phyloP scores from a whole-genome alignment of 2,329 filamentous ascomycete genomes.

The Microcera coccophila region DNA sequence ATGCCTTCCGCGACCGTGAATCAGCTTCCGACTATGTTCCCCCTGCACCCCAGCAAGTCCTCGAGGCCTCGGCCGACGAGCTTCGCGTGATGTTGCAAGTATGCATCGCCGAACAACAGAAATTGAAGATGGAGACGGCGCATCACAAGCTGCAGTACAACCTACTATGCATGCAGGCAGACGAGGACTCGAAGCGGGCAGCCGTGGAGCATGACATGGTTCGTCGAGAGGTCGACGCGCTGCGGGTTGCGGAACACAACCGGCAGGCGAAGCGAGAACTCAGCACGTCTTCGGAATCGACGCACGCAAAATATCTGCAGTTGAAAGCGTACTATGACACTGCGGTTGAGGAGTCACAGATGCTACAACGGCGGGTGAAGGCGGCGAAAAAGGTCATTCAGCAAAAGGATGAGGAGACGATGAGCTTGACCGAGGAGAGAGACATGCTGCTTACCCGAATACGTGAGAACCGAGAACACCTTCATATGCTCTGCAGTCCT shows the following conservation, averaged over 20 bases:
- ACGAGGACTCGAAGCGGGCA: slow-evolving; percentile 79
- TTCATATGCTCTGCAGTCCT: slow-evolving; percentile 73
- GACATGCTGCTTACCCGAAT: slow-evolving; percentile 77
- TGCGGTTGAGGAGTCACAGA: slow-evolving; percentile 61
- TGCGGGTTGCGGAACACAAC: slow-evolving; percentile 69
- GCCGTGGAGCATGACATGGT: slow-evolving; percentile 90
- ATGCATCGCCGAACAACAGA: slow-evolving; percentile 53
- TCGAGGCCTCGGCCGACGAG: slow-evolving; percentile 51
- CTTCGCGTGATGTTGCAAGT: slow-evolving; percentile 54
- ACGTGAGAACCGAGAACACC: slow-evolving; percentile 82
- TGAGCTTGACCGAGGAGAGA: slow-evolving; percentile 69
- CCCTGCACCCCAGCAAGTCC: slow-evolving; percentile 48
- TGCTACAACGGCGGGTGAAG: slow-evolving; percentile 61
- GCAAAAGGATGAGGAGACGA: slow-evolving; percentile 70
- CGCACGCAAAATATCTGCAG: slow-evolving; percentile 54
- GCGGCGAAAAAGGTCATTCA: slow-evolving; percentile 75
- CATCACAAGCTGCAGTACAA: slow-evolving; percentile 90
- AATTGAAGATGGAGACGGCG: slow-evolving; percentile 74
- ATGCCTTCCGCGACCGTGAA: slow-evolving; percentile 31
- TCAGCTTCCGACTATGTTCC: slow-evolving; percentile 40
- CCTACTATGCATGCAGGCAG: slow-evolving; percentile 76
- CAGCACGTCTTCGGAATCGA: slow-evolving; percentile 49
- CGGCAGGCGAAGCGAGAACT: slow-evolving; percentile 56
- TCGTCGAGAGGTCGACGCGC: slow-evolving; percentile 79
- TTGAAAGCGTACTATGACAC: slow-evolving; percentile 64